Base-by-base conservation (phyloP, 768 basidiomycete species). In the Myochromella boudieri region DNA sequence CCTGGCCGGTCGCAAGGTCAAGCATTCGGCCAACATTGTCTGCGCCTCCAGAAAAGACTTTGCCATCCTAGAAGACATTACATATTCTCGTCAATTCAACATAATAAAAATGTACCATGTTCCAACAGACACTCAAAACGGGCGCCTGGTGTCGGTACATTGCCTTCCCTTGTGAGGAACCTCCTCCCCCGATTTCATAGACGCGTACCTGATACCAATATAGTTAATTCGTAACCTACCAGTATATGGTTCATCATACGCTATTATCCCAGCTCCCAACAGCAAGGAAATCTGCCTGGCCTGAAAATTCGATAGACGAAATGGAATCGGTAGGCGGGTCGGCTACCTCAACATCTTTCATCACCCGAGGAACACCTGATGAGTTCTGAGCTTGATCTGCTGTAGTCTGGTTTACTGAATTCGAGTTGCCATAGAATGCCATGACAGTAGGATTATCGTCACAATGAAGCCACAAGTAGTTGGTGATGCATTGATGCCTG, bases 11-110 rank as follows among this genome's bases (percentile, higher is more conserved):
- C n/a, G 80, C 75, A 32, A 95, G 75, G 64, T 98, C 95, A 65
- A 85, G 95, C 82, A 92, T 87, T 48, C 91, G 84, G n/a, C 82
- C 95, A 0, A 90, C 87, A 64, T 97, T 97, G 72, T 99, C 95
- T 6, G 90, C 90, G 38, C 95, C 95, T 4, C 87, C 91, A 11
- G 94, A 97, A 53, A 97, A 81, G 28, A 95, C 75, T 70, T 93
- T 92, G 59, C 95, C 95, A 46, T 93, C 89, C 93, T 95, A 53
- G 24, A 53, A 32, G 29, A 17, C 37, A 46, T 41, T 33, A 51
- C 24, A 39, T 36, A 25, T 41, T 37, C 29, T 37, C 28, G 39
- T 37, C 24, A 32, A 28, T 20, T n/a, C 38, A 10, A 27, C n/a
- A 40, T n/a, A 34, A 43, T 22, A 43, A 33, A 11, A 26, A 65